Evolutionary conservation across 2,329 filamentous ascomycete genomes (phyloP), one percentile per base, ranked within the genome.

Genomic region (Colletotrichum noveboracense): DNA sequence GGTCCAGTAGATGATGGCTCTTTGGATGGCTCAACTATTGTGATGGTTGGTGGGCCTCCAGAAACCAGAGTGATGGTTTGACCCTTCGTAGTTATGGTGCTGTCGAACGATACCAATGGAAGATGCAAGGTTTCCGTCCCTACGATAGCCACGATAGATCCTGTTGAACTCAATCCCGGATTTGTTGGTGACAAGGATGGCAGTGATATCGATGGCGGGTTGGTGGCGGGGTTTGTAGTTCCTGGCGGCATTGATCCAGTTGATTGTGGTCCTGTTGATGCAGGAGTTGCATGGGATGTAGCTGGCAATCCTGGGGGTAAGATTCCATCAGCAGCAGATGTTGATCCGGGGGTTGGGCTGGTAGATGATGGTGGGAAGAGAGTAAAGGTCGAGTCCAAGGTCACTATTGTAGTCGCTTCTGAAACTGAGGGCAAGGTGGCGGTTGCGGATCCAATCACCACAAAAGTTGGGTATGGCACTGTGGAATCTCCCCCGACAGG

Each of bases 261-360:
- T 7, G n/a, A 21, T 48, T 48, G 18, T 1, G 43, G 43, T 21
- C 0, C 43, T 3, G 43, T 48, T 0, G 43, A 0, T 21, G 43
- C n/a, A 48, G 0, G 43, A 3, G 43, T 48, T 48, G 38, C 0
- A 48, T n/a, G 0, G 38, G 0, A 48, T 7, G 18, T 21, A 21
- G 0, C 0, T 48, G 43, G 18, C 43, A n/a, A 48, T 0, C 0
- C 1, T 18, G 55, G 26, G 6, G 13, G 0, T 10, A 14, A 3
- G 26, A 14, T 28, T 6, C 13, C 55, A 26, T 24, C 21, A 58
- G 55, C 2, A 56, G 21, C 1, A 8, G 14, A 26, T 56, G 1
- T 56, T 48, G 43, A 7, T 28, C 1, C 1, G 0, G 52, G 4
- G 0, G 12, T 56, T 0, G 1, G 8, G 2, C 13, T 56, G 13